These are phyloP conservation scores for Pisolithus microcarpus DNA, from an alignment of 768 basidiomycete genomes.

Conservation along the genomic window DNA sequence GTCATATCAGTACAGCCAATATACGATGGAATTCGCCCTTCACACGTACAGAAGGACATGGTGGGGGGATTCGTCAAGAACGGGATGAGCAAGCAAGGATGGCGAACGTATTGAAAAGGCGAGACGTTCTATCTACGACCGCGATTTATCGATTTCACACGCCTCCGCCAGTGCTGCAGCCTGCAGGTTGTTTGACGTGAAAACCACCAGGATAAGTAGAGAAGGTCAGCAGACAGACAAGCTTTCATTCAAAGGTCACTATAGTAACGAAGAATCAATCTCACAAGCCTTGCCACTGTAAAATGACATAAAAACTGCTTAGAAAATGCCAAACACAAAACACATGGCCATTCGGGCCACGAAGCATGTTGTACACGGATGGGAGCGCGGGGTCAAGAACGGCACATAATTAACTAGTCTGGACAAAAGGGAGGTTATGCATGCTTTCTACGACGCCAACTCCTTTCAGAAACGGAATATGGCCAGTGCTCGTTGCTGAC, in stretches of 20 bases:
- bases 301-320: constrained; percentile 7
- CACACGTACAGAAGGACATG: constrained; percentile 50
- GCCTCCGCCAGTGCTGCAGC: constrained; percentile 16
- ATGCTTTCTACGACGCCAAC: constrained; percentile 31
- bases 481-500: constrained; percentile 10
- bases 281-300: neutral
- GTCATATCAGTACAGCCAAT: constrained; percentile 1
- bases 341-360: neutral
- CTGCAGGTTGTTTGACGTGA: too few relatives aligned
- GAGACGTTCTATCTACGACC: constrained; percentile 13
- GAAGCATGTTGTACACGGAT: constrained; percentile 5
- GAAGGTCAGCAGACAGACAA: neutral
- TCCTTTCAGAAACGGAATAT: too few relatives aligned
- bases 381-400: neutral
- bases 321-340: constrained; percentile 18
- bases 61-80: constrained; percentile 13
- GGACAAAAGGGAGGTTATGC: constrained; percentile 25
- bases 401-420: constrained; percentile 15
- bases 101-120: constrained; percentile 10
- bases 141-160: constrained; percentile 61
- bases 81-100: constrained; percentile 1
- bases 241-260: neutral
- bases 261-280: neutral
- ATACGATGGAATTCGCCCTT: neutral
- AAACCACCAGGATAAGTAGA: too few relatives aligned